These are phyloP conservation scores for Leptographium galeiforme DNA, from an alignment of 2,329 filamentous ascomycete species.

Conservation along the genomic window DNA sequence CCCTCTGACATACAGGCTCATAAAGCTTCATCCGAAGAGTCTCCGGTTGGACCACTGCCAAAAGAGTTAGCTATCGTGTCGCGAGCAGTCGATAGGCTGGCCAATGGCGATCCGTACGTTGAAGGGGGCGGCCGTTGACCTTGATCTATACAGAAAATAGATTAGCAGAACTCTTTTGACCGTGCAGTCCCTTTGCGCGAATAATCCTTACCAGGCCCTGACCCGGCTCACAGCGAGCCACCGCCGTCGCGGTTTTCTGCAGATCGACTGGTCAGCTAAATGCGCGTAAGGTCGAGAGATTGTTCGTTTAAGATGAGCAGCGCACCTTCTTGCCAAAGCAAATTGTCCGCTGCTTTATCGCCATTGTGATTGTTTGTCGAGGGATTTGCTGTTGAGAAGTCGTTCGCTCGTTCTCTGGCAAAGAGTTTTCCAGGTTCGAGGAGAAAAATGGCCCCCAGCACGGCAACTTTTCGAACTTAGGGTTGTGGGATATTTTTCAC, in stretches of 20 bases:
- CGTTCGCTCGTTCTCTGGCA: background rate
- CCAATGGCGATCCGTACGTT: constrained; percentile 5
- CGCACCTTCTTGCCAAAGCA: constrained; percentile 88
- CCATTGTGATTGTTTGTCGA: constrained; percentile 44
- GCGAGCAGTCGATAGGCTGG: background rate
- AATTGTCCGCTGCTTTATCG: constrained; percentile 71
- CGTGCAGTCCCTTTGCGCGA: too few species aligned
- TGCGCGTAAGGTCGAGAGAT: background rate
- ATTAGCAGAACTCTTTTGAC: background rate
- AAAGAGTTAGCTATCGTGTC: background rate
- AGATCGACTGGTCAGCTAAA: constrained; percentile 1
- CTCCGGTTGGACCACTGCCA: constrained; percentile 12
- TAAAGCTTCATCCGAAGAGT: constrained; percentile 53
- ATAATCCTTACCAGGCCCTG: constrained; percentile 46
- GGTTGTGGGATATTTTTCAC: constrained; percentile 11
- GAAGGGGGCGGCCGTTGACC: constrained; percentile 93
- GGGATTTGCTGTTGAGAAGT: constrained; percentile 4
- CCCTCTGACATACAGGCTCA: constrained; percentile 53
- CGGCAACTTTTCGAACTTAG: constrained; percentile 7
- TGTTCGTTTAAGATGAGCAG: background rate
- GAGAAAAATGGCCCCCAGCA: constrained; percentile 1
- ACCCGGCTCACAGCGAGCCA: constrained; percentile 69
- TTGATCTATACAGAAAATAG: constrained; percentile 39
- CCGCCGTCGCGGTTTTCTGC: constrained; percentile 68
- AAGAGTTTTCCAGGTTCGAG: background rate